These are phyloP conservation scores for Podospora tetraspora DNA, from an alignment of 495 filamentous ascomycete species.

Conservation along the genomic window DNA sequence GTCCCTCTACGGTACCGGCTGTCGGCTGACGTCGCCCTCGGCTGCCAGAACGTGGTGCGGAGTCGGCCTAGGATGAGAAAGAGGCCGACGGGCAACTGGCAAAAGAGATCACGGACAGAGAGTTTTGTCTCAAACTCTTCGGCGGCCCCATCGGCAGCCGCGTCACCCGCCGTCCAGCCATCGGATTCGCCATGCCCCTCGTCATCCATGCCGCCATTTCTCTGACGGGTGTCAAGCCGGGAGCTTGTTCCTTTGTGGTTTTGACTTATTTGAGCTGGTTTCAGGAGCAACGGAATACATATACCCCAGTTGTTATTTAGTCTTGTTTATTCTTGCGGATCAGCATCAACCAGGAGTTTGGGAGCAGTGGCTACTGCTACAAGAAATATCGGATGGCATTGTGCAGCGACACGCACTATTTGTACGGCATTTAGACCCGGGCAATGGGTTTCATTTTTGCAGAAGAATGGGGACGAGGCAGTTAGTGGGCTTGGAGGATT, in stretches of 20 bases:
- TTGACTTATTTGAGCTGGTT: neutral
- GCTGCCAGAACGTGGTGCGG: slow-evolving; percentile 40
- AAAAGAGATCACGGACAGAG: slow-evolving; percentile 18
- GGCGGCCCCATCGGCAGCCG: neutral
- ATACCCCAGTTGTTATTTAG: neutral
- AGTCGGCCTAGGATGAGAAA: slow-evolving; percentile 41
- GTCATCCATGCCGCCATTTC: neutral
- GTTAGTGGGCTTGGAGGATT: neutral
- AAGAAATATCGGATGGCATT: neutral
- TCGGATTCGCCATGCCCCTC: neutral
- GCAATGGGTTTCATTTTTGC: neutral
- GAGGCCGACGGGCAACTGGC: slow-evolving; percentile 23
- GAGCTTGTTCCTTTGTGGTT: neutral
- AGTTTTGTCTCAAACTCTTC: slow-evolving; percentile 18
- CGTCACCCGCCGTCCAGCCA: neutral
- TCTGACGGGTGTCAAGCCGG: neutral
- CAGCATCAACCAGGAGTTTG: neutral
- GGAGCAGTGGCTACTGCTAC: neutral
- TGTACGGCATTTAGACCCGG: neutral
- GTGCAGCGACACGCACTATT: neutral
- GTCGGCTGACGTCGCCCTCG: slow-evolving; percentile 37
- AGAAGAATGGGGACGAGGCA: neutral
- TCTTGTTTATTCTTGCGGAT: neutral
- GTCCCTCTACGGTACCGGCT: slow-evolving; percentile 33
- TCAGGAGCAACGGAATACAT: neutral